A percentile compares a stretch with the other conserved stretches of the same genome.
Conservation (phyloP, 768 basidiomycete species). For the Serendipita vermifera region DNA sequence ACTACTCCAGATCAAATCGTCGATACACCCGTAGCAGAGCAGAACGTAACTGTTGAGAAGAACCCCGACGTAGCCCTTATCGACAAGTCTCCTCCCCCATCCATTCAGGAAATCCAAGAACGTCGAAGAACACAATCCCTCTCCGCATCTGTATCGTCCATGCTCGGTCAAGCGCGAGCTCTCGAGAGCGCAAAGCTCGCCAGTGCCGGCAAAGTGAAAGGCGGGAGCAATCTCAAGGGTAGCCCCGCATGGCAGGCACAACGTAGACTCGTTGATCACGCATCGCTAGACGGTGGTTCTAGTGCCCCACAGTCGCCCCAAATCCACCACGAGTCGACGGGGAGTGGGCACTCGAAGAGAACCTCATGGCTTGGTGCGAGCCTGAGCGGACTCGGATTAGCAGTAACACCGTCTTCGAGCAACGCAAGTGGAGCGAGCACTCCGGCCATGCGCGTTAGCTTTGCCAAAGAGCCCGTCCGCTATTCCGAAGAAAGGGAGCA, state of each 20-base stretch:
- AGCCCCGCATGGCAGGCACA: constrained; percentile 1
- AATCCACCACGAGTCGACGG: too few relatives aligned
- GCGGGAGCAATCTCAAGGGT: constrained; percentile 6
- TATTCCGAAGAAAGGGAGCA: constrained; percentile 2
- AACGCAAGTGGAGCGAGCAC: not conserved
- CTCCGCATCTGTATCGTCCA: not conserved
- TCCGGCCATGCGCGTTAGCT: not conserved
- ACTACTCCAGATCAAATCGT: too few relatives aligned
- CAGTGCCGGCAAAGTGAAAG: not conserved
- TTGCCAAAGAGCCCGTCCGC: constrained; percentile 3
- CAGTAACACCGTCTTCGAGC: not conserved
- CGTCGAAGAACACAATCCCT: not conserved
- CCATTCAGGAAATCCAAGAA: too few relatives aligned
- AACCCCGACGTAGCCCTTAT: too few relatives aligned
- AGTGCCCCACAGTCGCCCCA: too few relatives aligned
- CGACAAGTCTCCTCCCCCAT: not conserved
- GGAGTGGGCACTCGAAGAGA: too few relatives aligned
- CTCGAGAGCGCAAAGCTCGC: not conserved
- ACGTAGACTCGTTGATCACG: too few relatives aligned
- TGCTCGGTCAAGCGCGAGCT: not conserved
- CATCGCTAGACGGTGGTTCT: too few relatives aligned
- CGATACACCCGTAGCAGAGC: too few relatives aligned
- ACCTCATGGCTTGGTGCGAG: not conserved
- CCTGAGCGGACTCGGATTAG: not conserved
- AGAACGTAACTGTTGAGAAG: too few relatives aligned